Base-by-base conservation (phyloP, 768 basidiomycete genomes). In the Mycena filopes region DNA sequence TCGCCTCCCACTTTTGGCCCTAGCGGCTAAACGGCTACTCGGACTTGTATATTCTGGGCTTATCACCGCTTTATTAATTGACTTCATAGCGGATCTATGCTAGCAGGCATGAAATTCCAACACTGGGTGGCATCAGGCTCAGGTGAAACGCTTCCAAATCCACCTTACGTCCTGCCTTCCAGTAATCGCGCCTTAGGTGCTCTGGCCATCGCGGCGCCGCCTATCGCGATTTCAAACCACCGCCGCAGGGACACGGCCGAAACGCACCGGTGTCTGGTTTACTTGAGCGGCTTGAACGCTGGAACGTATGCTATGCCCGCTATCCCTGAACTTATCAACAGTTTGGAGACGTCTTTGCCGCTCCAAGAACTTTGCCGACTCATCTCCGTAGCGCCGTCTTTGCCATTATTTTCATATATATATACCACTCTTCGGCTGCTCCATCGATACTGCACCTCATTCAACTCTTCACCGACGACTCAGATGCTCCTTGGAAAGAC, bases 361-460 rank as follows among this genome's bases (percentile, higher is more conserved):
- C 43, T 55, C 28, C 28, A 46, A 33, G 10, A 46, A 55, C 33
- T 46, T 3, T 56, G 42, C 43, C 43, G 55, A 36, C 42, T 56
- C 55, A 46, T 56, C 42, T 33, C 31, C 55, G 55, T 20, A 15
- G 20, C 20, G 33, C 15, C 9, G 38, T 20, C 5, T 28, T 41
- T 29, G 49, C 18, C 12, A 45, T 25, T 33, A 2, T 8, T 1
- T 13, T 31, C 18, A 26, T 40, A 28, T n/a, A 50, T 59, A 59
- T 50, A 60, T 60, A 50, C 47, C 16, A 13, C 25, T 10, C 10
- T 12, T 9, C 47, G 18, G 12, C 9, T 3, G 38, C 20, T 46
- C 26, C 18, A 47, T 40, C 21, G n/a, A 25, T 18, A 40, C 31
- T 25, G 33, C 57, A 40, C 31, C 33, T 7, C 26, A 15, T 38